These are phyloP conservation scores for Penicillium robsamsonii DNA, from an alignment of 495 filamentous ascomycete genomes.

Conservation along the genomic window DNA sequence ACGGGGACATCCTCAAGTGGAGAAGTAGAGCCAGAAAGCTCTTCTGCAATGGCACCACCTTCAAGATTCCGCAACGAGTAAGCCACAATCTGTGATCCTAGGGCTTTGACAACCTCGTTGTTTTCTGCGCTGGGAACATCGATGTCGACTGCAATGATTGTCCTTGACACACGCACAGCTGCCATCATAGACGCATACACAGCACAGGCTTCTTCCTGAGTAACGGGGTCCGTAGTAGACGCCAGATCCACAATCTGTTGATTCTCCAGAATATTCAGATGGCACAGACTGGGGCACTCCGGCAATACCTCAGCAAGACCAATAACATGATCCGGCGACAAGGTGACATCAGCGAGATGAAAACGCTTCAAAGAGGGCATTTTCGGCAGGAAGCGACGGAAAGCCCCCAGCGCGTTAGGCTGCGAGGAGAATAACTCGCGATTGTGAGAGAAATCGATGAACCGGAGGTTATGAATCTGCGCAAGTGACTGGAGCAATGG, in stretches of 20 bases:
- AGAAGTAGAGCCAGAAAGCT: slow-evolving; percentile 35
- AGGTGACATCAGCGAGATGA: slow-evolving; percentile 82
- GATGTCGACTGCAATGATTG: slow-evolving; percentile 86
- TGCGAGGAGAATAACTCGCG: slow-evolving; percentile 70
- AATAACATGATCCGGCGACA: slow-evolving; percentile 84
- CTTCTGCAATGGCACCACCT: slow-evolving; percentile 48
- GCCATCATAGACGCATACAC: slow-evolving; percentile 90
- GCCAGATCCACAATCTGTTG: slow-evolving; percentile 65
- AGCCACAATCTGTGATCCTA: slow-evolving; percentile 90
- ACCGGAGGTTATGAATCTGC: slow-evolving; percentile 71
- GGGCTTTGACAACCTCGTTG: slow-evolving; percentile 84
- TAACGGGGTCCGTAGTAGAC: slow-evolving; percentile 64
- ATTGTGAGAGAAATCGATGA: slow-evolving; percentile 91
- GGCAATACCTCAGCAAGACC: slow-evolving; percentile 85
- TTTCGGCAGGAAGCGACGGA: slow-evolving; percentile 82
- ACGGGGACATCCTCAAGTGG: slow-evolving; percentile 46
- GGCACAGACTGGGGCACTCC: slow-evolving; percentile 76
- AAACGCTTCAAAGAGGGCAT: slow-evolving; percentile 79
- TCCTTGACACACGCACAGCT: slow-evolving; percentile 77
- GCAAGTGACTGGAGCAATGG: slow-evolving; percentile 73
- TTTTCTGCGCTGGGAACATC: slow-evolving; percentile 76
- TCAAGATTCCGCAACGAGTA: slow-evolving; percentile 94
- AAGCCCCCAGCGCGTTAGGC: slow-evolving; percentile 69
- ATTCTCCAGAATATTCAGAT: slow-evolving; percentile 87
- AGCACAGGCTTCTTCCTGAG: slow-evolving; percentile 89